A percentile compares a stretch with the other conserved stretches of the same genome.
These are phyloP conservation scores for Neurospora sp. DNA, from an alignment of 495 filamentous ascomycete species.

Conservation along the genomic window DNA sequence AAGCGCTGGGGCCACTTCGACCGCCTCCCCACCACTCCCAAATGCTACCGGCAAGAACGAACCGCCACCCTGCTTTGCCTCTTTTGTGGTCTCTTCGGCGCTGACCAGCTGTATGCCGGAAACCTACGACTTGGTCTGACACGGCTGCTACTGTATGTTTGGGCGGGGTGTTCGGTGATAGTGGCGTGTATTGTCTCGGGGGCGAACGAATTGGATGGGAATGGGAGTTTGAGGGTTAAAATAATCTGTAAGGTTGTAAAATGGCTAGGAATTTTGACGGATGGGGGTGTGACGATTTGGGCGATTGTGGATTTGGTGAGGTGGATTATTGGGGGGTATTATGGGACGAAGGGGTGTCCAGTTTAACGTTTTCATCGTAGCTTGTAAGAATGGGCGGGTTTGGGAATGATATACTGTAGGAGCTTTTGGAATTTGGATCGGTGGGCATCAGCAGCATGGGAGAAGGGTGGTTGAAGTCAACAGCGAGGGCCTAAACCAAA, in stretches of 20 bases:
- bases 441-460: too few species aligned
- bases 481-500: too few species aligned
- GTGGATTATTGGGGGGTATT: background rate
- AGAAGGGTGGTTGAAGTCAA: too few species aligned
- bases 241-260: background rate
- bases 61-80: background rate
- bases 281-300: background rate
- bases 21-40: background rate
- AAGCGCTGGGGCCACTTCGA: background rate
- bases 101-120: background rate
- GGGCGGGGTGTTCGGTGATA: background rate
- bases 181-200: accelerated
- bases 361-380: background rate
- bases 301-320: background rate
- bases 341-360: background rate
- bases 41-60: background rate
- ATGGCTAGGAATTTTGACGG: background rate
- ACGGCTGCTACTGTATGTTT: background rate
- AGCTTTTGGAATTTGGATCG: too few species aligned
- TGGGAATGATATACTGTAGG: too few species aligned
- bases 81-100: background rate
- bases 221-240: background rate
- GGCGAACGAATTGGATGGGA: background rate
- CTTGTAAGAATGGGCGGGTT: too few species aligned
- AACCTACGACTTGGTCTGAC: background rate